phyloP scores from a whole-genome alignment of 164 flowering plant genomes.

The Berberis vulgaris region DNA sequence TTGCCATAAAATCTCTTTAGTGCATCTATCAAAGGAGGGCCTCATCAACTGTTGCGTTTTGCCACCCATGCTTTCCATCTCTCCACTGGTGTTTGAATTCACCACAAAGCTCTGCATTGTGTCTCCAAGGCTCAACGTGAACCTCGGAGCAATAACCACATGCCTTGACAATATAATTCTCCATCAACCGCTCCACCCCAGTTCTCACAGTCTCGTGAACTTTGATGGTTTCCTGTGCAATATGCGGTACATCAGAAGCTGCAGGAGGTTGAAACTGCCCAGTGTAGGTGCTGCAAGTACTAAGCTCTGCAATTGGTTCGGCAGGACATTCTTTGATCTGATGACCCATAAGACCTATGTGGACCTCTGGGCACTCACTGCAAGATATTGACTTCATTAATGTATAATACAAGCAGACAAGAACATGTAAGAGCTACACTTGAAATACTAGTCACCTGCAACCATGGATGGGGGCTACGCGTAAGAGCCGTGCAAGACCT shows the following conservation, averaged over 20 bases:
- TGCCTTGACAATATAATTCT: conserved; percentile 73
- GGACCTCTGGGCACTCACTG: conserved; percentile 82
- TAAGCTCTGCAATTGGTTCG: conserved; percentile 40
- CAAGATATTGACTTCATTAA: background rate
- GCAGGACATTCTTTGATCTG: conserved; percentile 64
- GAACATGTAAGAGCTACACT: background rate
- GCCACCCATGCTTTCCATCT: conserved; percentile 98
- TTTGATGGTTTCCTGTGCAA: conserved; percentile 62
- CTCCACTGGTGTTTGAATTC: conserved; percentile 94
- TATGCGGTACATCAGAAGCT: conserved; percentile 28
- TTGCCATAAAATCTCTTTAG: conserved; percentile 79
- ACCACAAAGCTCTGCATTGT: conserved; percentile 84
- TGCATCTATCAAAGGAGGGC: conserved; percentile 51
- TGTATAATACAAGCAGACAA: background rate
- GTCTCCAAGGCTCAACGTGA: conserved; percentile 98
- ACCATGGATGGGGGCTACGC: conserved; percentile 78
- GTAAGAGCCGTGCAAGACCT: conserved; percentile 77
- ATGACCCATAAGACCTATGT: conserved; percentile 66
- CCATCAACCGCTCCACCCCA: conserved; percentile 66
- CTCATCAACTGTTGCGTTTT: conserved; percentile 86
- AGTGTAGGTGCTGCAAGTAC: conserved; percentile 37
- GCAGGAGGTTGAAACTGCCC: conserved; percentile 34
- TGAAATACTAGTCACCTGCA: conserved; percentile 52
- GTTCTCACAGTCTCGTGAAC: conserved; percentile 59
- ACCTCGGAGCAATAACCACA: conserved; percentile 97